phyloP scores from a whole-genome alignment of 768 basidiomycete species.

The Exsudoporus frostii region DNA sequence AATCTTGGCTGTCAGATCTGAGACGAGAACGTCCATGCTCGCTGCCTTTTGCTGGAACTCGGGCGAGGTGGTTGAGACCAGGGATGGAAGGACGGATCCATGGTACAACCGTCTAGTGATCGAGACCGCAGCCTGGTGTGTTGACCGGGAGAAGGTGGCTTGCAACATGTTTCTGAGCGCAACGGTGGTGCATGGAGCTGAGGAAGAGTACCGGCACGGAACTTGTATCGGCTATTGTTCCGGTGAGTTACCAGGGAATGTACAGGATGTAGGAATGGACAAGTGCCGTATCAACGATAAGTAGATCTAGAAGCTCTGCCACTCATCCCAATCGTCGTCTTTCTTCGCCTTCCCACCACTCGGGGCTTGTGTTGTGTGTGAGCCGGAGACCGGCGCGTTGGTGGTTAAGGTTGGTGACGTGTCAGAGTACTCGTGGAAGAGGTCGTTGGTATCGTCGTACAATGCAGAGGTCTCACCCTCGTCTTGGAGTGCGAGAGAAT shows the following conservation, averaged over 20 bases:
- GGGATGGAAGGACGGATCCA: constrained; percentile 69
- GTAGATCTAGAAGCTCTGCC: constrained; percentile 68
- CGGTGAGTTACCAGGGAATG: background rate
- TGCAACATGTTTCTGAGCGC: constrained; percentile 19
- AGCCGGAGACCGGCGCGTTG: background rate
- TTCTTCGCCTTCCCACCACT: constrained; percentile 27
- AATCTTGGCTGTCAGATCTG: constrained; percentile 59
- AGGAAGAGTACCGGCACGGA: constrained; percentile 18
- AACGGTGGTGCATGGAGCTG: background rate
- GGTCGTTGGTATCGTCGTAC: constrained; percentile 64
- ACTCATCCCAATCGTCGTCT: constrained; percentile 69
- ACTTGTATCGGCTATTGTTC: constrained; percentile 14
- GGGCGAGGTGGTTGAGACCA: constrained; percentile 63
- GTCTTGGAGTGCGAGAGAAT: constrained; percentile 42
- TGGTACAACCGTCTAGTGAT: constrained; percentile 47
- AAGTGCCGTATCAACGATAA: background rate
- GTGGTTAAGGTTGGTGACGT: constrained; percentile 15
- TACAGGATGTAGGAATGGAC: background rate
- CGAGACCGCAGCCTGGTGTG: constrained; percentile 1
- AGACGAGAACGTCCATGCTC: constrained; percentile 68
- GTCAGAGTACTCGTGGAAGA: constrained; percentile 43
- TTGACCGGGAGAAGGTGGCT: constrained; percentile 13
- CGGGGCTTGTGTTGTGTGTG: constrained; percentile 6
- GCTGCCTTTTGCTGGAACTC: constrained; percentile 67
- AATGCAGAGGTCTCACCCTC: constrained; percentile 58